Conservation (phyloP, 768 basidiomycete species). For the Serendipita indica region DNA sequence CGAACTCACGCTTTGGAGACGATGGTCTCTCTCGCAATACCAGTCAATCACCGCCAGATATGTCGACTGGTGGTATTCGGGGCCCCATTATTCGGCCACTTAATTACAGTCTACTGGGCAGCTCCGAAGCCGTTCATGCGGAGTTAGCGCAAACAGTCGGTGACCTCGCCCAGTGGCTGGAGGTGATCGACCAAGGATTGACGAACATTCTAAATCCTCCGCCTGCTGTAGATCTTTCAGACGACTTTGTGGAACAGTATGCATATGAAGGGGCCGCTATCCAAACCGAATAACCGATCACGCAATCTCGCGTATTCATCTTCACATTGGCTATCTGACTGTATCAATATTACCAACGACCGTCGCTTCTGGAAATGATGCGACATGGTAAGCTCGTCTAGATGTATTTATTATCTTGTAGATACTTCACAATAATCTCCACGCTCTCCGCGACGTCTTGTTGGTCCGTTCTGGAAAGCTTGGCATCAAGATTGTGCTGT, state of each 20-base stretch:
- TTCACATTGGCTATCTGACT: too few species aligned
- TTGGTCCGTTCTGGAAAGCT: slow-evolving; percentile 48
- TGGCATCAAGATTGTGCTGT: not conserved
- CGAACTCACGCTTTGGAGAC: not conserved
- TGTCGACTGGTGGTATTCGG: not conserved
- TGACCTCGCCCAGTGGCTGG: slow-evolving; percentile 62
- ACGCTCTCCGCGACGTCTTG: slow-evolving; percentile 67
- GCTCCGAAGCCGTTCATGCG: slow-evolving; percentile 43
- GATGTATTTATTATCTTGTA: slow-evolving; percentile 38
- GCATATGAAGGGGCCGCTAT: not conserved
- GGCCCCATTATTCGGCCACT: slow-evolving; percentile 38
- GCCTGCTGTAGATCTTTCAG: slow-evolving; percentile 16
- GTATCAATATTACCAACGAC: not conserved
- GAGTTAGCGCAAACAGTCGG: slow-evolving; percentile 63
- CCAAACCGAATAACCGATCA: not conserved
- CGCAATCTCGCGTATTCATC: not conserved
- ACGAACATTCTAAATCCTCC: slow-evolving; percentile 45
- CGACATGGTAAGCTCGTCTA: slow-evolving; percentile 9
- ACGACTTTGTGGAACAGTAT: not conserved
- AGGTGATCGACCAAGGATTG: slow-evolving; percentile 57
- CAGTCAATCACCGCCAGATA: not conserved
- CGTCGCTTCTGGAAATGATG: not conserved
- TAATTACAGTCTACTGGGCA: slow-evolving; percentile 45
- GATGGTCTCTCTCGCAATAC: not conserved
- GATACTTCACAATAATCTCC: slow-evolving; percentile 62